phyloP scores from a whole-genome alignment of 441 rosid genomes.

The Pelargonium australe region DNA sequence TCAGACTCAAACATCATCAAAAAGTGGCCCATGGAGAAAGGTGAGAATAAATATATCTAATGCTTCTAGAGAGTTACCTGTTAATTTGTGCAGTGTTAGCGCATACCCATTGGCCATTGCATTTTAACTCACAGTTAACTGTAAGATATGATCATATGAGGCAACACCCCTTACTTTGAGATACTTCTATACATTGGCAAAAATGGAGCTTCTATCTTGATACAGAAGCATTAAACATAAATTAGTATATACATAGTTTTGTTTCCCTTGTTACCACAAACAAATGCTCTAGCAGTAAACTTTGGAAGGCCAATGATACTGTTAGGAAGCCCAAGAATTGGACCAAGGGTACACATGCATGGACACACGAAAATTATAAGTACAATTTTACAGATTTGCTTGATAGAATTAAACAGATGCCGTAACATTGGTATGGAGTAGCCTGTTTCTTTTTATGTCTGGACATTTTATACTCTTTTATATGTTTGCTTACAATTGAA shows the following conservation, averaged over 20 bases:
- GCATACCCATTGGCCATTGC: neutral
- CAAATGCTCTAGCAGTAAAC: neutral
- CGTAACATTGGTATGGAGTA: too few species aligned
- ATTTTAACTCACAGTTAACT: neutral
- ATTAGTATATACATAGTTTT: neutral
- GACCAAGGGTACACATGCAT: too few species aligned
- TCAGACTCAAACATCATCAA: constrained; percentile 33
- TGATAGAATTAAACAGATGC: too few species aligned
- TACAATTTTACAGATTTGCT: too few species aligned
- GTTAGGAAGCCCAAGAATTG: too few species aligned
- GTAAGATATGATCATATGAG: neutral
- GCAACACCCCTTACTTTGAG: neutral
- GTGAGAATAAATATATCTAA: constrained; percentile 19
- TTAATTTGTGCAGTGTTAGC: neutral
- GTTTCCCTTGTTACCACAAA: neutral
- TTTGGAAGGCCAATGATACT: too few species aligned
- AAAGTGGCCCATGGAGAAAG: constrained; percentile 64
- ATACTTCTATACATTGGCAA: constrained; percentile 1
- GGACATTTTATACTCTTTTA: neutral
- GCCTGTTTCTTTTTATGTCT: too few species aligned
- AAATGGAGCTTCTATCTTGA: neutral
- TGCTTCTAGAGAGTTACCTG: constrained; percentile 3
- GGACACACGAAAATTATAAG: too few species aligned
- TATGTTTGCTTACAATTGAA: neutral
- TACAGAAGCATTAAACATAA: neutral